Base-by-base conservation (phyloP, 2,329 filamentous ascomycete species). In the Podosphaera aphanis region DNA sequence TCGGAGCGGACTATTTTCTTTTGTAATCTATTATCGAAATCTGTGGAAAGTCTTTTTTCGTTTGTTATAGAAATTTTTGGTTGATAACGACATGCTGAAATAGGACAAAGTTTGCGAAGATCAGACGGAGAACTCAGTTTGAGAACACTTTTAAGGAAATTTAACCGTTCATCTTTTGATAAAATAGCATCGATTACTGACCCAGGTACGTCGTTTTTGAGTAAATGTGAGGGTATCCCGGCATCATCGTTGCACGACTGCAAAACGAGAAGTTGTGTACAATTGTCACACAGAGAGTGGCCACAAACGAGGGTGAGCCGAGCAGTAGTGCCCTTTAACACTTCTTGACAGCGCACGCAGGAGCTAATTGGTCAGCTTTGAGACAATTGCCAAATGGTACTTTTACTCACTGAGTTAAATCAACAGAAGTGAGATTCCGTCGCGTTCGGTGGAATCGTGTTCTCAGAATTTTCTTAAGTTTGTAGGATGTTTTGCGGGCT, bases 191-290 rank as follows among this genome's bases (percentile, higher is more conserved):
- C 68, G 49, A 77, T 63, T 27, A 65, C 62, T 2, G 60, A 50
- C 21, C 64, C 62, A 1, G 71, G 66, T 21, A 77, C 65, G 1
- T 73, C 67, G 51, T 69, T 66, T 1, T 66, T 65, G 56, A 73
- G 77, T 55, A 74, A 77, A 46, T 71, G 63, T 0, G 74, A 73
- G 6, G 73, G 74, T 70, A 77, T 75, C 50, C 67, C 72, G 45
- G 67, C 64, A 58, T 77, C 73, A 52, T 75, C 67, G 13, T 61
- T 62, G 35, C 63, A 65, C 19, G 73, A 68, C 55, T 74, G 68
- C 18, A 64, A 63, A 48, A 75, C 64, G 55, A 77, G 63, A 31
- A 67, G 62, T 44, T 62, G 62, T 11, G 77, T 57, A 51, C 74
- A 78, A 43, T 61, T 58, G 33, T 64, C 57, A 59, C 74, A 77